These are phyloP conservation scores for Pseudomassariella vexata DNA, from an alignment of 2,329 filamentous ascomycete species.

Conservation along the genomic window DNA sequence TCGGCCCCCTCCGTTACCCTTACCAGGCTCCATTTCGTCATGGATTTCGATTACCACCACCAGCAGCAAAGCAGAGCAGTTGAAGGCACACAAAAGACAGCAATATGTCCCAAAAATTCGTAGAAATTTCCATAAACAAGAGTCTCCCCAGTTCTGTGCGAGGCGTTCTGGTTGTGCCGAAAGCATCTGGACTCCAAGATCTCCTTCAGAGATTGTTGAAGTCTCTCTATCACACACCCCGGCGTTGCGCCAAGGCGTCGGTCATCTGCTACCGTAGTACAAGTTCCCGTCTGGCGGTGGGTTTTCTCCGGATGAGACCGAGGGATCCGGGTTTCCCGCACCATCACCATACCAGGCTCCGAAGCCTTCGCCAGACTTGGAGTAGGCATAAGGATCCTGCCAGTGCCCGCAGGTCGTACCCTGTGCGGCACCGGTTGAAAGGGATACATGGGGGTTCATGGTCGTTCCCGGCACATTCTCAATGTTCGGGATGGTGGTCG, in stretches of 20 bases:
- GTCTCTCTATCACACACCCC: no score
- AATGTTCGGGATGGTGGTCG: conserved; percentile 9
- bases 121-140: no score
- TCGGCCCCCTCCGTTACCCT: background rate
- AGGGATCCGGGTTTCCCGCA: conserved; percentile 26
- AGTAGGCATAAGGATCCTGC: conserved; percentile 39
- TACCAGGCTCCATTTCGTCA: background rate
- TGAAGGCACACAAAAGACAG: background rate
- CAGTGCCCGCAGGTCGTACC: conserved; percentile 34
- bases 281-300: conserved; percentile 17
- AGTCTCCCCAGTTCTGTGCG: no score
- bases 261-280: conserved; percentile 28
- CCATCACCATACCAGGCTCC: conserved; percentile 25
- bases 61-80: background rate
- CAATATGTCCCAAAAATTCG: no score
- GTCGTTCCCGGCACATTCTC: conserved; percentile 27
- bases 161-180: no score
- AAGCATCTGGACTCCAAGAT: no score
- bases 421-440: conserved; percentile 32
- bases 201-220: no score
- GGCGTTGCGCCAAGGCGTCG: no score
- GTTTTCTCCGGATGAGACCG: conserved; percentile 17
- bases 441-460: conserved; percentile 26
- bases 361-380: conserved; percentile 27
- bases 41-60: background rate